phyloP scores from a whole-genome alignment of 805 yeast genomes.

The Ogataea degrootiae region DNA sequence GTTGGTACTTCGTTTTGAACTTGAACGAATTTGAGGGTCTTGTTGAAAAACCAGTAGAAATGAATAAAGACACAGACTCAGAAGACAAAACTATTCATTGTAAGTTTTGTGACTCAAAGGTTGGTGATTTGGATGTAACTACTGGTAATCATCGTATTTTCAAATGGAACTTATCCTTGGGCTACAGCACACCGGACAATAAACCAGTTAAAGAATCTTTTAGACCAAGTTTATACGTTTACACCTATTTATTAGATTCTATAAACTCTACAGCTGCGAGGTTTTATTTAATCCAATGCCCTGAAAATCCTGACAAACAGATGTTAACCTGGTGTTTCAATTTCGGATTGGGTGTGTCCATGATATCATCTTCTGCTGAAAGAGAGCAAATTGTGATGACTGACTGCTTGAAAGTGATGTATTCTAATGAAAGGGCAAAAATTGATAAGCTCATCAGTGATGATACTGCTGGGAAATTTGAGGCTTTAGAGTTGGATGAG shows the following conservation, averaged over 20 bases:
- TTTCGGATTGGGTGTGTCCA: constrained; percentile 30
- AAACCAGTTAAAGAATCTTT: constrained; percentile 24
- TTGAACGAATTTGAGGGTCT: constrained; percentile 11
- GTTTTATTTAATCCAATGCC: constrained; percentile 26
- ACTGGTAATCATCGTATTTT: constrained; percentile 34
- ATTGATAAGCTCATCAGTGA: constrained; percentile 25
- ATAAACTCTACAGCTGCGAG: constrained; percentile 40
- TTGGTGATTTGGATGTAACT: constrained; percentile 39
- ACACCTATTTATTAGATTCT: constrained; percentile 36
- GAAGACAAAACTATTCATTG: constrained; percentile 27
- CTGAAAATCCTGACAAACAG: constrained; percentile 1
- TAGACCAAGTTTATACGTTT: constrained; percentile 33
- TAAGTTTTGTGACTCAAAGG: constrained; percentile 27
- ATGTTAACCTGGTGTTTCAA: constrained; percentile 48
- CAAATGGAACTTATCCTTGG: constrained; percentile 53
- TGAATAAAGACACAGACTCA: background rate
- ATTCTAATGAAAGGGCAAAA: constrained; percentile 27
- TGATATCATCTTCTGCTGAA: background rate
- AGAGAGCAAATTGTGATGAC: constrained; percentile 2
- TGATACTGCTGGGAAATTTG: constrained; percentile 12
- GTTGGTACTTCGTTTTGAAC: constrained; percentile 47
- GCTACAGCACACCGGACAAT: constrained; percentile 6
- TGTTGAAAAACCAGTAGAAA: constrained; percentile 1
- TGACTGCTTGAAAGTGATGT: constrained; percentile 42
- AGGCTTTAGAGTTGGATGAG: constrained; percentile 32